Evolutionary conservation across 2,329 filamentous ascomycete genomes (phyloP), one percentile per base, ranked within the genome.

Genomic region (Cladosporium oxysporum): DNA sequence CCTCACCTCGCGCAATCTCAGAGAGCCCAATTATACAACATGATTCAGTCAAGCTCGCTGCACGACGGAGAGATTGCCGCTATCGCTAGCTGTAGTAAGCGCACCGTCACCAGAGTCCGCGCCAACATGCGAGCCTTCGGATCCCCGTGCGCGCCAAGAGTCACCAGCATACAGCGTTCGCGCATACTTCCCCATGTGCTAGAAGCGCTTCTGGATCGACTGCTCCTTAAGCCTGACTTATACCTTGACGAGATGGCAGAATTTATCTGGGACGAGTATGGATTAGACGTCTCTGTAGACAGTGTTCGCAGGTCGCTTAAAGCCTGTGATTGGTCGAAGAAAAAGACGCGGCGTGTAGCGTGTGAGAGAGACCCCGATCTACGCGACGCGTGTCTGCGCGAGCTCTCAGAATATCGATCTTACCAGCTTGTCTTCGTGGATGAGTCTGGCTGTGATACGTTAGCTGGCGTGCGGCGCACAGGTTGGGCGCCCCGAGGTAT

Each of bases 381-480:
- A 23, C 64, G 58, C 14, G 64, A 66, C 23, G 33, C 23, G 31
- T 66, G 53, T 31, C 37, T 66, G 21, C 28, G 62, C 35, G 53
- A 62, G 28, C 18, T 66, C 2, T 50, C 57, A 29, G 44, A 66
- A 16, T 66, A 52, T 35, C n/a, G 14, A 28, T 66, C 64, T 16
- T 66, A 18, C 16, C 64, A 66, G 26, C 64, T 66, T 16, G 55
- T 66, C n/a, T 66, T 66, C 55, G 47, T 66, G 12, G 64, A 66
- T 26, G 55, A 66, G 29, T 62, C 64, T 29, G 64, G 64, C 1
- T 66, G 57, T 44, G 64, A 66, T 23, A 53, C 23, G 37, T 37
- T 59, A 2, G 47, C 47, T 67, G 64, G 66, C n/a, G 26, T 62
- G n/a, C 21, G 64, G 21, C 62, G 58, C 31, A 60, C 31, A 53